phyloP scores from a whole-genome alignment of 2,329 filamentous ascomycete genomes.

The Monilinia fructicola region DNA sequence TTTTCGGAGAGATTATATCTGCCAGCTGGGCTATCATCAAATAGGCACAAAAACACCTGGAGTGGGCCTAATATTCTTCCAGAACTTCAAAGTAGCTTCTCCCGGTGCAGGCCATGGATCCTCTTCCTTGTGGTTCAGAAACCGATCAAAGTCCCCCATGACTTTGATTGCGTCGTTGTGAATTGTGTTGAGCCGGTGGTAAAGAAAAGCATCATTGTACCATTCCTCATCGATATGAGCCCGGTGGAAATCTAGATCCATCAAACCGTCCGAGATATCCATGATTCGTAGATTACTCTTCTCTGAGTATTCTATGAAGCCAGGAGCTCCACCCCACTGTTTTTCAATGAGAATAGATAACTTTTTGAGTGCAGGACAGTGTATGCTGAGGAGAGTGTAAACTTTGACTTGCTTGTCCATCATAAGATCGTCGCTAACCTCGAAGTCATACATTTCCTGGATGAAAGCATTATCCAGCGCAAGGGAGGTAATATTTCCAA shows the following conservation, averaged over 20 bases:
- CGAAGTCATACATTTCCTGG: too few species aligned
- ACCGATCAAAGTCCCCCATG: neutral
- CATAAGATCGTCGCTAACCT: rapidly evolving
- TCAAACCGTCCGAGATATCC: neutral
- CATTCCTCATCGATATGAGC: neutral
- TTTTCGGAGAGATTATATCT: neutral
- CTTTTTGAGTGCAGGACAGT: neutral
- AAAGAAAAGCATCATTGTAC: neutral
- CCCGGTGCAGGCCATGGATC: neutral
- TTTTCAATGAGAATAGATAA: neutral
- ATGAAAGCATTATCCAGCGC: neutral
- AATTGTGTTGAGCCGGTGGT: rapidly evolving
- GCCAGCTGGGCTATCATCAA: neutral
- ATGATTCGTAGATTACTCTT: neutral
- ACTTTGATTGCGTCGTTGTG: neutral
- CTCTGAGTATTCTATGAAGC: too few species aligned
- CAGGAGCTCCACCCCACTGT: rapidly evolving
- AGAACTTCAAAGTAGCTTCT: neutral
- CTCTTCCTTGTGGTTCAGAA: neutral
- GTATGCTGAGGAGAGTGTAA: neutral
- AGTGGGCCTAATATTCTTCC: neutral
- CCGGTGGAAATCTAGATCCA: neutral
- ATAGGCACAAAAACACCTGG: neutral
- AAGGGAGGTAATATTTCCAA: neutral
- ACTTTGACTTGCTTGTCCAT: neutral